Base-by-base conservation (phyloP, 192 early-diverging fungal genomes). In the Spizellomyces punctatus region DNA sequence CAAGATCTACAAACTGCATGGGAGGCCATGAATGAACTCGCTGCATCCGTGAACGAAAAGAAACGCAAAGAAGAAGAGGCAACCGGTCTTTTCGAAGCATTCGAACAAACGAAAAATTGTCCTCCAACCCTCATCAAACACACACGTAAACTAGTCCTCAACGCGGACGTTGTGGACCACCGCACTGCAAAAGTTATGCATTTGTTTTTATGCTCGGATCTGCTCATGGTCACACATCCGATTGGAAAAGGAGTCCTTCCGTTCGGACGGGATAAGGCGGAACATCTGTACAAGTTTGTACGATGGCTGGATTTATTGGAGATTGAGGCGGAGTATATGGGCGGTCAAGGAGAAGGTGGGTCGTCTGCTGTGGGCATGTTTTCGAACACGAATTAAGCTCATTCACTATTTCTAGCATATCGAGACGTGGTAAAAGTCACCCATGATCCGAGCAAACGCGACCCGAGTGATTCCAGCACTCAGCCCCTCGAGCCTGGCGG, bases 41-140 rank as follows among this genome's bases (percentile, higher is more conserved):
- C 85, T 8, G 57, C 67, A 14, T 52, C 67, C 36, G 85, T 87
- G 27, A 84, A 88, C 65, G 78, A 88, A 46, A 82, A 81, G 65
- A 87, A 88, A 74, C 70, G 77, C 8, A 67, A 74, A 48, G 87
- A 83, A 63, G 80, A 82, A 64, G 78, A 81, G 44, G 58, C 67
- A 2, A 77, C 79, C 9, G 76, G 76, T 0, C 74, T 88, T 14
- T 88, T 88, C 66, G 72, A 83, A 19, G 86, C 83, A 6, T 81
- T 79, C 47, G 74, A 80, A 44, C 75, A 78, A 44, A 88, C 86
- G 17, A 76, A 77, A 60, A 76, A 85, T 64, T 88, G 87, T 57
- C 87, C 87, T 2, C 73, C 85, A 8, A 79, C 66, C 3, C 52
- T 88, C 10, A 82, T 88, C 22, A 46, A 60, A 10, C 64, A 68